Base-by-base conservation (phyloP, 768 basidiomycete species). In the Boletus reticuloceps region DNA sequence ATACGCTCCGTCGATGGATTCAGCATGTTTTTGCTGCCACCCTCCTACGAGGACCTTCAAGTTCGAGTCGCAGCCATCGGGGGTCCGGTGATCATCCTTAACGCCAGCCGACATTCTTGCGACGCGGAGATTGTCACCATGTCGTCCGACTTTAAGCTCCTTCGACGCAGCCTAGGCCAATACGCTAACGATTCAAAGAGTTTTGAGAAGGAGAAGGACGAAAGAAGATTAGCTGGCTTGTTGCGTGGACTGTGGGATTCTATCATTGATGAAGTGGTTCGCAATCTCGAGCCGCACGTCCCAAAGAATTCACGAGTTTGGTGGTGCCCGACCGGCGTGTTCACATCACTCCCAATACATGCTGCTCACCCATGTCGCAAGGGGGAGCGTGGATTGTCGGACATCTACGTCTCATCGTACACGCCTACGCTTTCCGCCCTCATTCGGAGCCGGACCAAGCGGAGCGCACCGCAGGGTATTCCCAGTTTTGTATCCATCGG, bases 331-430 rank as follows among this genome's bases (percentile, higher is more conserved):
- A 58, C 60, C 0, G 64, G 71, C 3, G 56, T 42, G 10, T 62
- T 72, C 29, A 61, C 61, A 6, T 53, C 54, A 10, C 56, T 71
- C 42, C 72, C 72, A 5, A 48, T 73, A 29, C 72, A 72, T 42
- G 69, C 70, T 5, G 67, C 69, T 8, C 52, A 60, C 20, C 53
- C 55, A 8, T 64, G 58, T 50, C 61, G 53, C 32, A 47, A 42
- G 41, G 50, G 55, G 6, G 40, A 55, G 36, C 14, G 22, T 4
- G 62, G 64, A 22, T 34, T 73, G n/a, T 59, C 61, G 3, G 64
- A 69, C 44, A 4, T 62, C 20, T 71, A 62, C 42, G 49, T 73
- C 34, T 72, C 68, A 4, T 73, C 70, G 0, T 72, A 72, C 40
- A 69, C 68, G 0, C 66, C 72, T 5, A 67, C 67, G 1, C 58